Percentiles rank a stretch among this genome's conserved stretches.
Evolutionary conservation across 2,329 filamentous ascomycete genomes (phyloP).

Genomic region (Colletotrichum lindemuthianum): DNA sequence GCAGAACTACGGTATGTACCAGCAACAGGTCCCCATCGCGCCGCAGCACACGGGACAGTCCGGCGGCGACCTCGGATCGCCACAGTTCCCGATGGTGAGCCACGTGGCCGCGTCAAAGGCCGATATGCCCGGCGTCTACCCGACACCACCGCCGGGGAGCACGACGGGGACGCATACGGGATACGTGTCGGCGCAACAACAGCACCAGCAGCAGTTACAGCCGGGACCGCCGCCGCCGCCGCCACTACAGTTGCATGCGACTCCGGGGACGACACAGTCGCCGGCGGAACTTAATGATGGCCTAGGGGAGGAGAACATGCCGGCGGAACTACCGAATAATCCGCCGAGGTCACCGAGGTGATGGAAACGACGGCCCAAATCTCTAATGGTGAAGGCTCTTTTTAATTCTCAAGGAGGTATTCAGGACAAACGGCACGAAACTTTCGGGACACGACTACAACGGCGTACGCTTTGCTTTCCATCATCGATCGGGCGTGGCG

Average conservation of each 20-base stretch:
- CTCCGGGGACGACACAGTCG: constrained; percentile 13
- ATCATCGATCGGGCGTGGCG: constrained; percentile 15
- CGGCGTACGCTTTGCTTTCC: constrained; percentile 16
- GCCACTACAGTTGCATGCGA: background rate
- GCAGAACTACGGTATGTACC: constrained; percentile 37
- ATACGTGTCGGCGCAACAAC: constrained; percentile 6
- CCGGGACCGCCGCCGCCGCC: background rate
- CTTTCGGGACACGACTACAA: background rate
- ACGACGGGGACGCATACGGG: constrained; percentile 4
- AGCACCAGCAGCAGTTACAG: background rate
- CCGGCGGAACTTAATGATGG: constrained; percentile 34
- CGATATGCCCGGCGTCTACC: constrained; percentile 24
- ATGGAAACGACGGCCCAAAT: background rate
- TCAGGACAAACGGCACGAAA: constrained; percentile 6
- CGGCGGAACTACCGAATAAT: constrained; percentile 34
- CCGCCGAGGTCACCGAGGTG: constrained; percentile 30
- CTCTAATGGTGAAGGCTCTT: background rate
- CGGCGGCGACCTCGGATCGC: constrained; percentile 25
- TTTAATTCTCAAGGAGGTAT: background rate
- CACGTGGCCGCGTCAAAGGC: constrained; percentile 31
- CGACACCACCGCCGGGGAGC: constrained; percentile 24
- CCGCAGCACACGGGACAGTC: constrained; percentile 36
- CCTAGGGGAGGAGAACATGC: constrained; percentile 28
- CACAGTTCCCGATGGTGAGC: constrained; percentile 36
- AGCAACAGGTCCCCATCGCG: constrained; percentile 37